Percentiles rank a stretch among this genome's conserved stretches.
phyloP scores from a whole-genome alignment of 2,329 filamentous ascomycete species.

The Paraphoma sp. region DNA sequence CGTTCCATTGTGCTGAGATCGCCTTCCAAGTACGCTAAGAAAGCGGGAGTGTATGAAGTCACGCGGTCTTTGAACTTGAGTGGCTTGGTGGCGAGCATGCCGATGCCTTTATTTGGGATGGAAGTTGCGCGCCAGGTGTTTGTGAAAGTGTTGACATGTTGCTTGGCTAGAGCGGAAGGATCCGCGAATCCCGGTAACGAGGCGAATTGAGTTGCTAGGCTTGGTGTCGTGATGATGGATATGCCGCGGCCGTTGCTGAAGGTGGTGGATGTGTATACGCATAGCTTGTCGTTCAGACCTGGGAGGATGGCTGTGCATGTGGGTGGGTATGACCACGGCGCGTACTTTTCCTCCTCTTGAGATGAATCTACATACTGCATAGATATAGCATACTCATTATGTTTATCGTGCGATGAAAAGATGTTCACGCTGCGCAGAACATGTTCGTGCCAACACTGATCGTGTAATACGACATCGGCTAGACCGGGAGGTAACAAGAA shows the following conservation, averaged over 20 bases:
- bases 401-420: constrained; percentile 5
- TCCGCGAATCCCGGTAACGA: constrained; percentile 32
- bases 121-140: constrained; percentile 24
- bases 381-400: not conserved
- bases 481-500: not conserved
- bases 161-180: constrained; percentile 6
- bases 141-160: constrained; percentile 27
- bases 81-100: constrained; percentile 32
- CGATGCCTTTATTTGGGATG: constrained; percentile 39
- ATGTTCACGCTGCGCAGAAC: constrained; percentile 16
- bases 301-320: constrained; percentile 32
- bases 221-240: constrained; percentile 43
- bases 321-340: constrained; percentile 35
- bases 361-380: not conserved
- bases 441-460: constrained; percentile 37
- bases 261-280: constrained; percentile 36
- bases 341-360: constrained; percentile 1
- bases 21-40: constrained; percentile 38
- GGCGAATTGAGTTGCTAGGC: constrained; percentile 27
- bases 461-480: constrained; percentile 8
- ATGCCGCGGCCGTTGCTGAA: constrained; percentile 41
- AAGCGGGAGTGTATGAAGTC: constrained; percentile 39
- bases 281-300: constrained; percentile 33
- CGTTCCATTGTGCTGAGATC: constrained; percentile 35
- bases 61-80: constrained; percentile 32